Conservation (phyloP, 2,329 filamentous ascomycete genomes). For the Fusarium fracticaudum region DNA sequence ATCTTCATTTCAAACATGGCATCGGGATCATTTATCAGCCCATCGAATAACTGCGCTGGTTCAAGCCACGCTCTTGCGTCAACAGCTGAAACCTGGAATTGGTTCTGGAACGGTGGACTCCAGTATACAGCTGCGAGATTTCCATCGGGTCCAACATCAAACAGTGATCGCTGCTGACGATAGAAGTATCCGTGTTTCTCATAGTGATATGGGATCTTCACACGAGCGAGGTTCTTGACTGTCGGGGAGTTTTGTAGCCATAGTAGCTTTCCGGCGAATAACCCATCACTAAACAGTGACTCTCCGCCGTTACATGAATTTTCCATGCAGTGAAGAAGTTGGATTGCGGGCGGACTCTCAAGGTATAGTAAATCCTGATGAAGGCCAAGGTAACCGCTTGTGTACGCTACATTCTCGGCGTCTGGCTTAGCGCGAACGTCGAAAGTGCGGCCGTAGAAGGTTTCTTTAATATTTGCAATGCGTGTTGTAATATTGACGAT, state of each 20-base stretch:
- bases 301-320: slow-evolving; percentile 84
- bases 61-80: slow-evolving; percentile 55
- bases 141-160: slow-evolving; percentile 49
- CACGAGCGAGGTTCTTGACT: slow-evolving; percentile 53
- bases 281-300: slow-evolving; percentile 85
- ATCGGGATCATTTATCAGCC: slow-evolving; percentile 63
- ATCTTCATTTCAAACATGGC: slow-evolving; percentile 77
- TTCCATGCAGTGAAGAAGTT: slow-evolving; percentile 88
- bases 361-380: slow-evolving; percentile 97
- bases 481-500: slow-evolving; percentile 75
- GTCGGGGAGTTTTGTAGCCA: slow-evolving; percentile 33
- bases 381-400: slow-evolving; percentile 80
- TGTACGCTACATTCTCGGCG: slow-evolving; percentile 94
- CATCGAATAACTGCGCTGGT: slow-evolving; percentile 65
- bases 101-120: slow-evolving; percentile 82
- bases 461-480: slow-evolving; percentile 83
- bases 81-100: slow-evolving; percentile 46
- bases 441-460: slow-evolving; percentile 92
- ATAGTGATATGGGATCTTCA: slow-evolving; percentile 73
- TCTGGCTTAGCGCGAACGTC: slow-evolving; percentile 82
- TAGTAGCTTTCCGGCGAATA: slow-evolving; percentile 63
- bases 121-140: slow-evolving; percentile 59
- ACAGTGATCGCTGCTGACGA: slow-evolving; percentile 64
- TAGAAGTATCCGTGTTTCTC: slow-evolving; percentile 73
- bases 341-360: slow-evolving; percentile 78